These are phyloP conservation scores for Leucaena leucocephala DNA, from an alignment of 306 rosid species.

Conservation along the genomic window DNA sequence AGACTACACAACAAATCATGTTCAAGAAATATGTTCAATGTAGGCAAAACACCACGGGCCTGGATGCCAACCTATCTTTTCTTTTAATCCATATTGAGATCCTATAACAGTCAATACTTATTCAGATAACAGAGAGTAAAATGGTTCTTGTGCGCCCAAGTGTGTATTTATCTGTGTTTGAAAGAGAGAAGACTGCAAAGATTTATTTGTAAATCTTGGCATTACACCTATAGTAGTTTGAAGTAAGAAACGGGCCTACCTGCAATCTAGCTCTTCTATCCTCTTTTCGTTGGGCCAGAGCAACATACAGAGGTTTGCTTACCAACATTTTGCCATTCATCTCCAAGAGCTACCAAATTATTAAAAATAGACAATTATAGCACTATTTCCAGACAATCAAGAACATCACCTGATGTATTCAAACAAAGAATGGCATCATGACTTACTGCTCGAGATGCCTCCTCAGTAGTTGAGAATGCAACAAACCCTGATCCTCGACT, in stretches of 20 bases:
- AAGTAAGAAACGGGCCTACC: constrained; percentile 45
- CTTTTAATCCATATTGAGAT: constrained; percentile 7
- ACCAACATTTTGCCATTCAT: constrained; percentile 94
- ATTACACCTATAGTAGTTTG: neutral
- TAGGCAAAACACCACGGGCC: neutral
- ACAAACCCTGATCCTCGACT: constrained; percentile 98
- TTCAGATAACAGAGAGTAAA: neutral
- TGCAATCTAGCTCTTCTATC: constrained; percentile 97
- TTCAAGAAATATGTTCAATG: neutral
- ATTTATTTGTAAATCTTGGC: neutral
- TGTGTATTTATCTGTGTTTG: neutral
- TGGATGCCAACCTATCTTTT: neutral
- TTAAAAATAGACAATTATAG: neutral
- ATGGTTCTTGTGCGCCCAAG: neutral
- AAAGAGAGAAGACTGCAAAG: constrained; percentile 15
- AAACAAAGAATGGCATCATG: constrained; percentile 8
- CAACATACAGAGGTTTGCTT: constrained; percentile 95
- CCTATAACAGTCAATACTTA: neutral
- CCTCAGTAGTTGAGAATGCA: constrained; percentile 93
- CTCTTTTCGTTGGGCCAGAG: constrained; percentile 93
- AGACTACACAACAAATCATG: neutral
- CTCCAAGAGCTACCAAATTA: constrained; percentile 66
- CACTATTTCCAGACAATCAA: neutral
- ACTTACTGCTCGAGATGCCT: constrained; percentile 95
- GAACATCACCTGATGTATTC: neutral